Conservation (phyloP, 495 filamentous ascomycete genomes). For the Barbatosphaeria neglecta region DNA sequence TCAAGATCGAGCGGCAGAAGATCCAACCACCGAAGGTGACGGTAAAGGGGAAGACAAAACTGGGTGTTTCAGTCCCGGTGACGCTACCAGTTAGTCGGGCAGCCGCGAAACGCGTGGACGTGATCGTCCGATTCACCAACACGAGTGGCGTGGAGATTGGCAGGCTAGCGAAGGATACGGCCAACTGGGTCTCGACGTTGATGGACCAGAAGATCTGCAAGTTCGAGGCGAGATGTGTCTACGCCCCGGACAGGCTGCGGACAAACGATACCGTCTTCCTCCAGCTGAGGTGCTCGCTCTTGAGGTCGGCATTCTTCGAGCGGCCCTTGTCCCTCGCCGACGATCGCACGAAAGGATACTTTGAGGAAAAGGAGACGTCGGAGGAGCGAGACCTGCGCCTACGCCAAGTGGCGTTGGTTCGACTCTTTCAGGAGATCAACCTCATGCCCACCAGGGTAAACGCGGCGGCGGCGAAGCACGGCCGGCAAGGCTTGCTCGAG, state of each 20-base stretch:
- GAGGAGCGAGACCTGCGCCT: constrained; percentile 80
- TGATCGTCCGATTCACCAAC: constrained; percentile 91
- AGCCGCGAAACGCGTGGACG: constrained; percentile 53
- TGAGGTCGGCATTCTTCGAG: constrained; percentile 59
- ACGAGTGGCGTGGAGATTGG: constrained; percentile 70
- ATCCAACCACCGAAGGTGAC: constrained; percentile 48
- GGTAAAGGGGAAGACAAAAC: constrained; percentile 34
- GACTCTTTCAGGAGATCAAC: constrained; percentile 80
- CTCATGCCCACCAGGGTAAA: constrained; percentile 63
- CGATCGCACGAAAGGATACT: constrained; percentile 51
- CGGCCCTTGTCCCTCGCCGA: constrained; percentile 46
- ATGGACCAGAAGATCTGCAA: constrained; percentile 84
- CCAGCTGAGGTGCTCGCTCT: constrained; percentile 69
- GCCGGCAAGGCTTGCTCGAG: constrained; percentile 69
- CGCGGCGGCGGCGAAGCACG: constrained; percentile 64
- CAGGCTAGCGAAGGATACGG: constrained; percentile 75
- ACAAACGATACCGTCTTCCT: constrained; percentile 90
- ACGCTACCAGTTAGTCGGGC: constrained; percentile 25
- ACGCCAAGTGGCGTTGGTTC: constrained; percentile 77
- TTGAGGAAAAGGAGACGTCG: constrained; percentile 67
- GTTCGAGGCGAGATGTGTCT: constrained; percentile 86
- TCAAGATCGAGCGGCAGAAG: constrained; percentile 80
- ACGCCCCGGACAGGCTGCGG: constrained; percentile 67
- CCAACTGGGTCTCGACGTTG: constrained; percentile 87
- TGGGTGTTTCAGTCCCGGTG: constrained; percentile 10